Evolutionary conservation across 108 stramenopile species (phyloP).

Genomic region (Conticribra guillardii): DNA sequence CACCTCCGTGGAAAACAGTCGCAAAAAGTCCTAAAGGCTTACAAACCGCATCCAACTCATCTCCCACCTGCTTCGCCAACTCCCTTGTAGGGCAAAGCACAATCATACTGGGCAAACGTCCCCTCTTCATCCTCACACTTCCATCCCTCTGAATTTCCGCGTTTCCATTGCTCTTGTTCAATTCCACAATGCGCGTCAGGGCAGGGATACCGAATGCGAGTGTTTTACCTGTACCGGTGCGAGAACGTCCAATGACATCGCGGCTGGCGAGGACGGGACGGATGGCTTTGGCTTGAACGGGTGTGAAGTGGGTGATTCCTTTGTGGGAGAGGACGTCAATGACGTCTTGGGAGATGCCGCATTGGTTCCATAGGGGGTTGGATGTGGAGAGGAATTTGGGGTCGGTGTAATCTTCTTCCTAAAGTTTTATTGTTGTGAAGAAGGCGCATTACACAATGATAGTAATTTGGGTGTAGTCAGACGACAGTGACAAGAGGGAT

Average conservation of each 20-base stretch:
- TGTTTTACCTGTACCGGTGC: conserved; percentile 99
- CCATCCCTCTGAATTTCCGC: conserved; percentile 51
- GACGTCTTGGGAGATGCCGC: conserved; percentile 65
- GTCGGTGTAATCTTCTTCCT: conserved; percentile 61
- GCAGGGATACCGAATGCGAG: conserved; percentile 98
- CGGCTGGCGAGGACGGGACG: conserved; percentile 85
- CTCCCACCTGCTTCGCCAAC: conserved; percentile 98
- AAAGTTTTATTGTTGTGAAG: neutral
- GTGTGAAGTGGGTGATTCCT: conserved; percentile 86
- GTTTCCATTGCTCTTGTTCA: conserved; percentile 57
- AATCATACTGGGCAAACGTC: conserved; percentile 90
- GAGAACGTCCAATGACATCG: conserved; percentile 96
- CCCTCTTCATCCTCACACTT: conserved; percentile 62
- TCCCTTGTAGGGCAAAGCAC: conserved; percentile 98
- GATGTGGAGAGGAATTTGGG: conserved; percentile 76
- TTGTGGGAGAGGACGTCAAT: conserved; percentile 87
- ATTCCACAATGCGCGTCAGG: conserved; percentile 70
- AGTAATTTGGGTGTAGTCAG: neutral
- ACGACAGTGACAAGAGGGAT: no score
- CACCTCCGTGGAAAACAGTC: conserved; percentile 96
- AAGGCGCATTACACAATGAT: neutral
- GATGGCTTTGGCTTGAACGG: conserved; percentile 92
- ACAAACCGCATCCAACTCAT: conserved; percentile 75
- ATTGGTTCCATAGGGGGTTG: conserved; percentile 82
- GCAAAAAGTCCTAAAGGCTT: conserved; percentile 81